Percentiles rank a stretch among this genome's conserved stretches.
Conservation (phyloP, 2,329 filamentous ascomycete genomes). For the Aspergillus sp. region DNA sequence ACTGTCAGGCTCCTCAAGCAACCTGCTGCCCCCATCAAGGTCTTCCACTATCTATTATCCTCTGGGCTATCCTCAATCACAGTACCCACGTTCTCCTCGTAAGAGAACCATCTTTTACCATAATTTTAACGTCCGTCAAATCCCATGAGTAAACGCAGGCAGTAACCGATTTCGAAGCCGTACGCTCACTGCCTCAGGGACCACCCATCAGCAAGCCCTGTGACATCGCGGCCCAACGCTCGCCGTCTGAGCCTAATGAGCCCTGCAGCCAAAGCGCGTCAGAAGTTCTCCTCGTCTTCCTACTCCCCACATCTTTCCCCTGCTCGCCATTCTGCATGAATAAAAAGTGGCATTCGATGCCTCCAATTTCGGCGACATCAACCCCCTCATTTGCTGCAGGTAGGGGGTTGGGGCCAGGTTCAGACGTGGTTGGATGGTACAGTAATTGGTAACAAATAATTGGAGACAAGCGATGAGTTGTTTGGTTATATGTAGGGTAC, state of each 20-base stretch:
- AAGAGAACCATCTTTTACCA: constrained; percentile 16
- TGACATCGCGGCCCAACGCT: neutral
- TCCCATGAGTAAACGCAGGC: neutral
- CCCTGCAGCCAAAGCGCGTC: neutral
- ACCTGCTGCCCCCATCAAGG: constrained; percentile 9
- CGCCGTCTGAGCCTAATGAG: neutral
- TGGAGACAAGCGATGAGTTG: neutral
- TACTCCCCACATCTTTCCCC: too few species aligned
- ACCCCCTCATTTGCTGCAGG: neutral
- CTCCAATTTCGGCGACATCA: neutral
- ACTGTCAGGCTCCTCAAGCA: neutral
- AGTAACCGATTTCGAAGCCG: neutral
- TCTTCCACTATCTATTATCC: constrained; percentile 21
- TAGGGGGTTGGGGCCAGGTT: neutral
- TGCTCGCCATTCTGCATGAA: neutral
- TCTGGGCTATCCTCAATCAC: constrained; percentile 12
- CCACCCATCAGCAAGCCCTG: neutral
- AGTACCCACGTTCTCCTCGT: constrained; percentile 24
- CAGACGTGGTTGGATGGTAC: neutral
- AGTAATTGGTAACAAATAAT: neutral
- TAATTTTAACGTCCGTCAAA: neutral
- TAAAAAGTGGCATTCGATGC: neutral
- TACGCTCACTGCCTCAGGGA: neutral
- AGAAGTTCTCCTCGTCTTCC: neutral
- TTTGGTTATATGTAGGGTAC: neutral